Evolutionary conservation across 2,329 filamentous ascomycete species (phyloP), one percentile per base, ranked within the genome.

Genomic region (Cladobotryum protrusum): DNA sequence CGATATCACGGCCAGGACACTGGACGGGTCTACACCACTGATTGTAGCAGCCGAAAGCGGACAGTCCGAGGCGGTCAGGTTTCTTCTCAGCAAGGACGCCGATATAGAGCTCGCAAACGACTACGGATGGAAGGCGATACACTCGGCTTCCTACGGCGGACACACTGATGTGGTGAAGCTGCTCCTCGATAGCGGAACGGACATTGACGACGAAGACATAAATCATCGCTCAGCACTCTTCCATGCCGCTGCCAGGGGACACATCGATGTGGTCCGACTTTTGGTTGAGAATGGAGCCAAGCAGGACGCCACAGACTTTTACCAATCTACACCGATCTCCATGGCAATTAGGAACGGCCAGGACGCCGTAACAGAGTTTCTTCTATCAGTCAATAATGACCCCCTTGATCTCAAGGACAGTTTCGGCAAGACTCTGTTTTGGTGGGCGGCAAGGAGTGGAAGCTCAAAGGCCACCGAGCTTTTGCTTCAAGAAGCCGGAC

Each of bases 361-460:
- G 29, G 40, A 47, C 13, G 45, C 29, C 3, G 43, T 51, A n/a
- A 43, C 36, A 4, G 17, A 18, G 17, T 29, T 29, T 13, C 15
- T 51, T n/a, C 43, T 53, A 3, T 43, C 41, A 15, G 32, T 43
- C 12, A 17, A 33, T 12, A 15, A 5, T 13, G 43, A 34, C n/a
- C 4, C 33, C 20, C 2, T 33, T 14, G n/a, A 19, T 8, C 40
- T 43, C 14, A 15, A 40, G 14, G 50, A 49, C 41, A 12, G 18
- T 29, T 51, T 51, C 14, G 52, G 47, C 5, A 36, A 40, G 33
- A 45, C 32, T 18, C 13, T 54, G 32, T 11, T 50, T 24, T 50
- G 20, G n/a, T 55, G 48, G 50, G 53, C 53, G 14, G 7, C 35
- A 1, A 41, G 50, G 3, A 52, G 50, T 9, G 41, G 49, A 8